Evolutionary conservation across 2,329 filamentous ascomycete species (phyloP).

Genomic region (Microcyclospora pomicola): DNA sequence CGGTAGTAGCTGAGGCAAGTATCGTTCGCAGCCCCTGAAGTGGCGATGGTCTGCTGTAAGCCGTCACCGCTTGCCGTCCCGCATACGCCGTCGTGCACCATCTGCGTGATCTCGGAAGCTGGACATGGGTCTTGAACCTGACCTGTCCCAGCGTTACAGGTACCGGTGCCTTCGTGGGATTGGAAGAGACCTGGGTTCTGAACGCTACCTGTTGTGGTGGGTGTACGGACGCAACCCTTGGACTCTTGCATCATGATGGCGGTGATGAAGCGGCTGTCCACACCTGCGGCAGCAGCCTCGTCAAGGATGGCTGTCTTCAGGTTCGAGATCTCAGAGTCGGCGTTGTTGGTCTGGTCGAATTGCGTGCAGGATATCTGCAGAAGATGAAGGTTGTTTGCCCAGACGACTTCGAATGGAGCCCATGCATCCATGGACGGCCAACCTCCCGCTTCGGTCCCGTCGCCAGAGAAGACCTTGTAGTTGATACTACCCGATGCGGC

Average conservation of each 20-base stretch:
- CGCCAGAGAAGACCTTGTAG: constrained; percentile 7
- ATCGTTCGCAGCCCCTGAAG: constrained; percentile 21
- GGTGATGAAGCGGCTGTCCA: constrained; percentile 27
- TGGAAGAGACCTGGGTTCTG: constrained; percentile 34
- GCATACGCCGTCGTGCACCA: constrained; percentile 28
- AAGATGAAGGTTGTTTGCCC: constrained; percentile 16
- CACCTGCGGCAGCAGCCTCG: constrained; percentile 16
- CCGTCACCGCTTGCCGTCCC: constrained; percentile 27
- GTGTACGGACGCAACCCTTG: constrained; percentile 29
- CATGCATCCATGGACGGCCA: constrained; percentile 6
- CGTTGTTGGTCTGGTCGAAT: constrained; percentile 21
- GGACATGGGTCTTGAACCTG: constrained; percentile 25
- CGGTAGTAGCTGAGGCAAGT: constrained; percentile 24
- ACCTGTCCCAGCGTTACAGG: constrained; percentile 17
- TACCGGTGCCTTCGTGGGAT: constrained; percentile 23
- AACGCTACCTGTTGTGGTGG: constrained; percentile 26
- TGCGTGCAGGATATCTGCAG: constrained; percentile 23
- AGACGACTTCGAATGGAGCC: constrained; percentile 11
- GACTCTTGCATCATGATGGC: constrained; percentile 31
- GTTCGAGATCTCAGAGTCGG: constrained; percentile 21
- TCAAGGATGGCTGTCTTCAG: constrained; percentile 24
- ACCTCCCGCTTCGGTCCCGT: constrained; percentile 4
- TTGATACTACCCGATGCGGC: not conserved
- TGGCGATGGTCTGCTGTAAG: constrained; percentile 24
- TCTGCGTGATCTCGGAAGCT: constrained; percentile 18